Evolutionary conservation across 495 filamentous ascomycete species (phyloP).

Genomic region (Penicillium paradoxum): DNA sequence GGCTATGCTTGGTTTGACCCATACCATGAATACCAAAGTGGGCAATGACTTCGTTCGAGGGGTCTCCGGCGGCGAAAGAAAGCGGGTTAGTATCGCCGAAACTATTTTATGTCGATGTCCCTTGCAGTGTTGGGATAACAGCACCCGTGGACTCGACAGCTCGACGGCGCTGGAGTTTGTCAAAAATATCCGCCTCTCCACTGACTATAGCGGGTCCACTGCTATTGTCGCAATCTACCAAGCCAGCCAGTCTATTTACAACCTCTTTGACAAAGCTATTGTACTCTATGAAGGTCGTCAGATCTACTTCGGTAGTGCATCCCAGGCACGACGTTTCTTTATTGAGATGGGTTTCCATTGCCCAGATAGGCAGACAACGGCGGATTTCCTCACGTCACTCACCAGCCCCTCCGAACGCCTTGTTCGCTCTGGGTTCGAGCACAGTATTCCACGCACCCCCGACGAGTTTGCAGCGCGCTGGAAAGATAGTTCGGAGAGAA

Average conservation of each 20-base stretch:
- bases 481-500: slow-evolving; percentile 67
- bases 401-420: slow-evolving; percentile 66
- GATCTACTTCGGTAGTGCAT: slow-evolving; percentile 69
- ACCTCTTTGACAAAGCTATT: slow-evolving; percentile 71
- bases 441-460: slow-evolving; percentile 61
- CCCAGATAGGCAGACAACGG: slow-evolving; percentile 65
- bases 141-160: slow-evolving; percentile 73
- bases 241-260: slow-evolving; percentile 70
- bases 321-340: slow-evolving; percentile 64
- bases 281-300: slow-evolving; percentile 79
- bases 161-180: slow-evolving; percentile 80
- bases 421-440: slow-evolving; percentile 59
- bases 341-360: slow-evolving; percentile 70
- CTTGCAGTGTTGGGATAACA: slow-evolving; percentile 77
- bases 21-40: slow-evolving; percentile 71
- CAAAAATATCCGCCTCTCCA: slow-evolving; percentile 60
- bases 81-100: slow-evolving; percentile 79
- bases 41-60: slow-evolving; percentile 79
- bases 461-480: slow-evolving; percentile 73
- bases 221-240: slow-evolving; percentile 82
- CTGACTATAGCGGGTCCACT: slow-evolving; percentile 59
- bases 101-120: slow-evolving; percentile 57
- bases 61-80: slow-evolving; percentile 76
- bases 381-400: slow-evolving; percentile 77
- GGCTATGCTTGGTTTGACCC: slow-evolving; percentile 71